Evolutionary conservation across 2,329 filamentous ascomycete genomes (phyloP).

Genomic region (Atkinsonella texensis): DNA sequence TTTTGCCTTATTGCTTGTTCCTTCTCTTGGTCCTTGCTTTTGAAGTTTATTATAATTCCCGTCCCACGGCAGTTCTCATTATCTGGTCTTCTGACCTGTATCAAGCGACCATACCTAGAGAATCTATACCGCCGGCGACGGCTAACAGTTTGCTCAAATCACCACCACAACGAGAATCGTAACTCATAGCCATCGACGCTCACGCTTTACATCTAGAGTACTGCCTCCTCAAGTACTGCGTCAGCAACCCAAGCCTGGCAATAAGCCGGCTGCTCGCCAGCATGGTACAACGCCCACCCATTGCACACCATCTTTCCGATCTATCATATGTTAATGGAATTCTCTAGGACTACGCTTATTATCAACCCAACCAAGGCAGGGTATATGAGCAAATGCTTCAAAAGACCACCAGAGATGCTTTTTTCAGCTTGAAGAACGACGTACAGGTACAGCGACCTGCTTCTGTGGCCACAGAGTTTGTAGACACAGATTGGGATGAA

Average conservation of each 20-base stretch:
- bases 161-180: not conserved
- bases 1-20: constrained; percentile 7
- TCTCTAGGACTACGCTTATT: constrained; percentile 23
- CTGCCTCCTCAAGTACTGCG: not conserved
- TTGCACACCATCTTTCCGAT: not conserved
- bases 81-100: not conserved
- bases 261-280: not conserved
- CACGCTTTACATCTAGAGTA: not conserved
- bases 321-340: not conserved
- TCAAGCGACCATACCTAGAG: constrained; percentile 3
- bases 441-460: constrained; percentile 42
- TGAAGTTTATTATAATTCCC: constrained; percentile 1
- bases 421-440: constrained; percentile 46
- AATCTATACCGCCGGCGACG: constrained; percentile 26
- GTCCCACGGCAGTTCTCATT: constrained; percentile 15
- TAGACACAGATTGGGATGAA: constrained; percentile 65
- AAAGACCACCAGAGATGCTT: constrained; percentile 40
- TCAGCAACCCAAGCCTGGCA: not conserved
- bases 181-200: not conserved
- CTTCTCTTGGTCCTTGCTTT: constrained; percentile 6
- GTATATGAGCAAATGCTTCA: constrained; percentile 40
- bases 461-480: constrained; percentile 65
- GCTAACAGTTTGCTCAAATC: constrained; percentile 9
- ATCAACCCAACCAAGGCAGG: constrained; percentile 23
- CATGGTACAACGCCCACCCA: constrained; percentile 4